Percentiles rank a stretch among this genome's conserved stretches.
These are phyloP conservation scores for Pleurostoma richardsiae DNA, from an alignment of 2,329 filamentous ascomycete species.

Conservation along the genomic window DNA sequence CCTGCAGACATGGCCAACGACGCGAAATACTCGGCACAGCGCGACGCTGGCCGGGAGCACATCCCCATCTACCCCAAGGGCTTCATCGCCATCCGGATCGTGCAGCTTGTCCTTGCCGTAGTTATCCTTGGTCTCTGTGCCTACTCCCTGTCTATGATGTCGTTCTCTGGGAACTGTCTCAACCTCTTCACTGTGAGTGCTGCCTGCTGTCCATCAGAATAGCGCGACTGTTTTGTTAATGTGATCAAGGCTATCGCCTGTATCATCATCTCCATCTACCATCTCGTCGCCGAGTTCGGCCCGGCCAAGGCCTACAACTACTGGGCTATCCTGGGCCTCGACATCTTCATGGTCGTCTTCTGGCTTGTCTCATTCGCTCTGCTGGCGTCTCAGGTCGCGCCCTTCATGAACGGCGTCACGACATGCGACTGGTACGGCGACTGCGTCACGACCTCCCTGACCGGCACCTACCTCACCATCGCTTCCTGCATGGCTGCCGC, in stretches of 20 bases:
- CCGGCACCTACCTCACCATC: constrained; percentile 8
- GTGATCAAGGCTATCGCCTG: constrained; percentile 31
- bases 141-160: constrained; percentile 29
- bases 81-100: constrained; percentile 36
- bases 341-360: constrained; percentile 45
- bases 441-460: constrained; percentile 15
- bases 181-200: constrained; percentile 33
- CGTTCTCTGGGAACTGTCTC: constrained; percentile 29
- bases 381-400: constrained; percentile 28
- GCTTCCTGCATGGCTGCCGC: constrained; percentile 24
- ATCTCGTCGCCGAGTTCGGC: constrained; percentile 35
- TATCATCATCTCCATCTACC: constrained; percentile 39
- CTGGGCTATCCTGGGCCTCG: constrained; percentile 45
- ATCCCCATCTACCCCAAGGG: constrained; percentile 37
- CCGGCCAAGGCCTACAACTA: constrained; percentile 43
- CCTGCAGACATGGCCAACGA: too few relatives aligned
- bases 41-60: constrained; percentile 35
- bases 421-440: constrained; percentile 15
- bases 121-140: constrained; percentile 40
- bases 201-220: too few relatives aligned
- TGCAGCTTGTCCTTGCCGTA: constrained; percentile 40
- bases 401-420: constrained; percentile 11
- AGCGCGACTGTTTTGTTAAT: too few relatives aligned
- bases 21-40: constrained; percentile 19
- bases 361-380: constrained; percentile 43